Evolutionary conservation across 202 grass and related monocot genomes (phyloP).

Genomic region (Musa balbisiana): DNA sequence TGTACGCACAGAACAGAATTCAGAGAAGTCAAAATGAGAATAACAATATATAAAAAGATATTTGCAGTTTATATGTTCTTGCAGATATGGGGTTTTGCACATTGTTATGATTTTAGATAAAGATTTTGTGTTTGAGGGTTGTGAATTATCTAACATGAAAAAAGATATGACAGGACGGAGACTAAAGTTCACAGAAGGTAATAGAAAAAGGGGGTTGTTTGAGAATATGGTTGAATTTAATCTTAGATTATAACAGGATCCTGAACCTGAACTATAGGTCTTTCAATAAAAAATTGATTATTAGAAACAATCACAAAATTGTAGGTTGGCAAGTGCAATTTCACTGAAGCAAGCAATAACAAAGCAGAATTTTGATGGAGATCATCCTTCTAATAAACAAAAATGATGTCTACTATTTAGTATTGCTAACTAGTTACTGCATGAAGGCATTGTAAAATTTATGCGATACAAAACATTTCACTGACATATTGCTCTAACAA

Average conservation of each 20-base stretch:
- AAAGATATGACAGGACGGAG: neutral
- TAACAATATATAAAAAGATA: neutral
- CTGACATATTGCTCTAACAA: neutral
- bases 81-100: too few species aligned
- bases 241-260: too few species aligned
- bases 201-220: neutral
- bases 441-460: neutral
- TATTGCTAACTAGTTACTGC: neutral
- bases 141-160: neutral
- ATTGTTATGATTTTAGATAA: neutral
- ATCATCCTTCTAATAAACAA: neutral
- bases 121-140: neutral
- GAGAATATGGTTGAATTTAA: too few species aligned
- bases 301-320: too few species aligned
- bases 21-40: neutral
- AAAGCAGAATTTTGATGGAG: neutral
- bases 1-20: constrained; percentile 3
- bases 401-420: neutral
- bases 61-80: too few species aligned
- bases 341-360: neutral
- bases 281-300: too few species aligned
- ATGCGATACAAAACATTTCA: neutral
- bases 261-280: too few species aligned
- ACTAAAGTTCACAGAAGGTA: neutral
- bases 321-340: neutral